Conservation (phyloP, 495 filamentous ascomycete species). For the Jackrogersella multiformis region DNA sequence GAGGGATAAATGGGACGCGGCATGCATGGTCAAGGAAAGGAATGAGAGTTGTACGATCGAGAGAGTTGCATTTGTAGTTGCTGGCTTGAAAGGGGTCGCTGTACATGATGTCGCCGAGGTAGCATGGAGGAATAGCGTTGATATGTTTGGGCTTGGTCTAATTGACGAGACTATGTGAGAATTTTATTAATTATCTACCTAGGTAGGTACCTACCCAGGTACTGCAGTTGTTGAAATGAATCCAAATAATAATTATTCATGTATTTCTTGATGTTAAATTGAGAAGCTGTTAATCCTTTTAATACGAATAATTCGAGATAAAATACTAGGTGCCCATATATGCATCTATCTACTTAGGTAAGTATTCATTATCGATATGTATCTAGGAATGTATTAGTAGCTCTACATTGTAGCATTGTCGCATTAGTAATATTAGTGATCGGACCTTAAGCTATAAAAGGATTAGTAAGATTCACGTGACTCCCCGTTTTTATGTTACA, state of each 20-base stretch:
- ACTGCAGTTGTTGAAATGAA: no score
- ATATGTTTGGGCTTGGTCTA: slow-evolving; percentile 71
- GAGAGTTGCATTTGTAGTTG: slow-evolving; percentile 76
- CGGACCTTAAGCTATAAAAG: no score
- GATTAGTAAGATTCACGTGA: not conserved
- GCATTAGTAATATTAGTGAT: no score
- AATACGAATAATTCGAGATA: no score
- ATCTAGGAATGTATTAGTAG: no score
- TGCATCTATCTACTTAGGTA: no score
- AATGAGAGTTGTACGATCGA: slow-evolving; percentile 78
- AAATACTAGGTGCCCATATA: no score
- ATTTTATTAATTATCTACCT: not conserved
- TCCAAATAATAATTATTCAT: no score
- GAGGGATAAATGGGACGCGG: slow-evolving; percentile 80
- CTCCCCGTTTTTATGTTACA: not conserved
- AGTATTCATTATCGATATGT: no score
- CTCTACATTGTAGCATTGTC: no score
- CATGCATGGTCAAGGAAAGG: slow-evolving; percentile 76
- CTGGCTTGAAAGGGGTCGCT: slow-evolving; percentile 71
- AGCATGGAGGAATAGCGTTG: slow-evolving; percentile 77
- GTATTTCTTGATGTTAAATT: no score
- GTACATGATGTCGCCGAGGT: slow-evolving; percentile 76
- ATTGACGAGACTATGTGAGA: not conserved
- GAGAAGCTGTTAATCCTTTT: no score
- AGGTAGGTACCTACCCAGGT: not conserved